A percentile compares a stretch with the other conserved stretches of the same genome.
phyloP scores from a whole-genome alignment of 2,329 filamentous ascomycete species.

The Aspergillus fijiensis region DNA sequence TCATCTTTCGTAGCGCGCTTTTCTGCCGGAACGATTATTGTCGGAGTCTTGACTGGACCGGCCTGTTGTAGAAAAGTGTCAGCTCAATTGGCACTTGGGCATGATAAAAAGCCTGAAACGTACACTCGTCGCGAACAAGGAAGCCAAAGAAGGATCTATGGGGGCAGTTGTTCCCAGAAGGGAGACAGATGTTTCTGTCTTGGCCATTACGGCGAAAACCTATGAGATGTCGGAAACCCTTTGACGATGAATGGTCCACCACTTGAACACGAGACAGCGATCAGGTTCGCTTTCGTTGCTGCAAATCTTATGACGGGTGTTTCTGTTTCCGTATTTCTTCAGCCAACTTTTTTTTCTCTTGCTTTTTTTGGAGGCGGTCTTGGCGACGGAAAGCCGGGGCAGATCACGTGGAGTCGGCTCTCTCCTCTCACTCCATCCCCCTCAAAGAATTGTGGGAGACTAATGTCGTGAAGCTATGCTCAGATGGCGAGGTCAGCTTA shows the following conservation, averaged over 20 bases:
- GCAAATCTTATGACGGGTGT: neutral
- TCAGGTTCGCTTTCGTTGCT: neutral
- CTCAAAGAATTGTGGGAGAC: neutral
- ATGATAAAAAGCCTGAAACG: slow-evolving; percentile 35
- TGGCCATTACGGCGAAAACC: neutral
- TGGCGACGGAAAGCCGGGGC: slow-evolving; percentile 12
- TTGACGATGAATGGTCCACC: neutral
- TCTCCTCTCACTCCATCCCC: neutral
- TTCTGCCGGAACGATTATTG: slow-evolving; percentile 15
- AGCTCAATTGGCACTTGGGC: neutral
- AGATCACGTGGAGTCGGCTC: slow-evolving; percentile 13
- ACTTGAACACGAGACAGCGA: neutral
- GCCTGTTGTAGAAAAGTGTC: slow-evolving; percentile 27
- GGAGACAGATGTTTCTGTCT: slow-evolving; percentile 26
- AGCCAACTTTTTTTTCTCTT: neutral
- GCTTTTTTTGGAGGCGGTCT: slow-evolving; percentile 8
- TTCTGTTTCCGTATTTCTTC: neutral
- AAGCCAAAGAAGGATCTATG: slow-evolving; percentile 67
- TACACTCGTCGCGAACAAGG: slow-evolving; percentile 72
- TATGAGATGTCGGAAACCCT: neutral
- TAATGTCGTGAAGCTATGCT: no score
- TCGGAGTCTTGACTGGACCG: slow-evolving; percentile 42
- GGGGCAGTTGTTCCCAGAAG: slow-evolving; percentile 60
- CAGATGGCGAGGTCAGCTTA: neutral
- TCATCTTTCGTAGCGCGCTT: slow-evolving; percentile 22